Evolutionary conservation across 495 filamentous ascomycete genomes (phyloP).

Genomic region (Aspergillus haitiensis): DNA sequence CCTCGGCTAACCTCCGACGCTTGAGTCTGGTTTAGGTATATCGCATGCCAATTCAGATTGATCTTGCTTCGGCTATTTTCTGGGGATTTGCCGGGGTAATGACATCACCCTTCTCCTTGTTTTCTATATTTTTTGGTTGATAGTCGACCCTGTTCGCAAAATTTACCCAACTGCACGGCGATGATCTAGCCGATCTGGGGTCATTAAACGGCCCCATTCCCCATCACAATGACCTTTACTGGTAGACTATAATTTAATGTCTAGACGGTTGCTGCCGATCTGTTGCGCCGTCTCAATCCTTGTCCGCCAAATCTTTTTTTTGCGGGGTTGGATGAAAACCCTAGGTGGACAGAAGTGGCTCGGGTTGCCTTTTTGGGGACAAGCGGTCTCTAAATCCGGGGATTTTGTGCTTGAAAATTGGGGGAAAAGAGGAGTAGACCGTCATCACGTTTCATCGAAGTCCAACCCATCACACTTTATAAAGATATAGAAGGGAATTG

Average conservation of each 20-base stretch:
- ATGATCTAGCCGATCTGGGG: background rate
- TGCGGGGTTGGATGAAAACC: constrained; percentile 6
- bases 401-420: background rate
- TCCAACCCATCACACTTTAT: background rate
- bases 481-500: background rate
- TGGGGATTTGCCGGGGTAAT: background rate
- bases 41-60: no score
- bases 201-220: background rate
- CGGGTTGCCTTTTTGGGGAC: constrained; percentile 16
- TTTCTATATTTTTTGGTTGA: background rate
- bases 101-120: constrained; percentile 1
- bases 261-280: constrained; percentile 10
- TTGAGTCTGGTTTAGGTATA: background rate
- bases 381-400: constrained; percentile 1
- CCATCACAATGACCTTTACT: constrained; percentile 3
- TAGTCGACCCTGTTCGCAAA: background rate
- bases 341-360: constrained; percentile 21
- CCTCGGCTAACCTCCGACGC: constrained; percentile 1
- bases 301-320: constrained; percentile 6
- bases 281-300: background rate
- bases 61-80: no score
- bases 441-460: background rate
- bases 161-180: background rate
- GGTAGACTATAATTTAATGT: background rate
- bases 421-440: background rate